phyloP scores from a whole-genome alignment of 306 rosid species.

The Trifolium subterraneum region DNA sequence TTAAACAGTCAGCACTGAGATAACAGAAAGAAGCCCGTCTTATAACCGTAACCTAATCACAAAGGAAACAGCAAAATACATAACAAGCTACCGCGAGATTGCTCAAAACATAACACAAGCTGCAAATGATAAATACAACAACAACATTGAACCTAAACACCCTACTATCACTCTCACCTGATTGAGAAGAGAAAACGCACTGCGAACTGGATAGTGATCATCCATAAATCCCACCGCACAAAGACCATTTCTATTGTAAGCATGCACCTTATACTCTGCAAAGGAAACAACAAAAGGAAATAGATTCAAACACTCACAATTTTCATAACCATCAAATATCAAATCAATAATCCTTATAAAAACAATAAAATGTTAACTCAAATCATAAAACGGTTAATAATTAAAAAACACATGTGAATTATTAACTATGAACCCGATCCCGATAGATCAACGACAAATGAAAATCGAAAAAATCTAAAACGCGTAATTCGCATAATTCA shows the following conservation, averaged over 20 bases:
- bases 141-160: conserved; percentile 18
- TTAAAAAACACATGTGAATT: not conserved
- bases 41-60: not conserved
- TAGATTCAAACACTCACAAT: not conserved
- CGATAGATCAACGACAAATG: conserved; percentile 31
- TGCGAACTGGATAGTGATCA: conserved; percentile 94
- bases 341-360: not conserved
- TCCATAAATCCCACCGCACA: conserved; percentile 98
- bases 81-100: not conserved
- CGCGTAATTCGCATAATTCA: not conserved
- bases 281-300: conserved; percentile 1
- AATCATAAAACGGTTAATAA: not conserved
- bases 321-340: not conserved
- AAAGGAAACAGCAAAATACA: not conserved
- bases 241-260: conserved; percentile 90
- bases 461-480: not conserved
- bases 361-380: not conserved
- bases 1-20: not conserved
- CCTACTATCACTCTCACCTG: conserved; percentile 62
- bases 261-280: conserved; percentile 90
- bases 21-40: not conserved
- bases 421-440: conserved; percentile 15
- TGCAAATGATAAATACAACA: conserved; percentile 10
- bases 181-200: conserved; percentile 89
- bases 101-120: not conserved